Conservation (phyloP, 805 yeast genomes). For the Candida rishiriensis region DNA sequence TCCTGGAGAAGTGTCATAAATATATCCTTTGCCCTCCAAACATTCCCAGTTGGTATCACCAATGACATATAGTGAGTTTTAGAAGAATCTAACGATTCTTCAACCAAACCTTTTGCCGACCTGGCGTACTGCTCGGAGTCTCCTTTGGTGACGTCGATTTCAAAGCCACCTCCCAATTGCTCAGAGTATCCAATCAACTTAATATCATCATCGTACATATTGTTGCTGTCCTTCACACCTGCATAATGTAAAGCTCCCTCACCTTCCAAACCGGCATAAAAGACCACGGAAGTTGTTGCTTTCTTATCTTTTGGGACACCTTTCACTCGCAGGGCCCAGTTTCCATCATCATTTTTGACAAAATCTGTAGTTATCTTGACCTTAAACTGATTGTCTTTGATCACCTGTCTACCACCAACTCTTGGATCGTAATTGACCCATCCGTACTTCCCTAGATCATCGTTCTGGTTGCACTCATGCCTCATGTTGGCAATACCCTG, state of each 20-base stretch:
- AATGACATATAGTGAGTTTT: slow-evolving; percentile 64
- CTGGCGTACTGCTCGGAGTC: slow-evolving; percentile 40
- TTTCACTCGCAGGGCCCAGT: slow-evolving; percentile 75
- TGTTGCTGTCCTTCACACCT: slow-evolving; percentile 27
- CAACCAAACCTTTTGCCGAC: slow-evolving; percentile 19
- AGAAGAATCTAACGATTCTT: slow-evolving; percentile 50
- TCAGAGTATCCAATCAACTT: slow-evolving; percentile 49
- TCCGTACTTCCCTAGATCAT: slow-evolving; percentile 67
- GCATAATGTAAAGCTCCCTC: slow-evolving; percentile 41
- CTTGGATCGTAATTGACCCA: slow-evolving; percentile 91
- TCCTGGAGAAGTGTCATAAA: slow-evolving; percentile 68
- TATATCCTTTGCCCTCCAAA: slow-evolving; percentile 78
- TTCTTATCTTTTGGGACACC: slow-evolving; percentile 56
- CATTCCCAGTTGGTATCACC: slow-evolving; percentile 62
- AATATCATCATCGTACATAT: slow-evolving; percentile 34
- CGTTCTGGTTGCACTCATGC: slow-evolving; percentile 71
- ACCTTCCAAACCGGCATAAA: slow-evolving; percentile 77
- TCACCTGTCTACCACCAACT: slow-evolving; percentile 74
- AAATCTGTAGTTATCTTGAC: slow-evolving; percentile 66
- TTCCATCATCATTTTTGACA: slow-evolving; percentile 68
- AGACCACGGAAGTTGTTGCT: slow-evolving; percentile 59
- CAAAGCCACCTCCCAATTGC: slow-evolving; percentile 63
- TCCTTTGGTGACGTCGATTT: slow-evolving; percentile 54
- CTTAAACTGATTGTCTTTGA: slow-evolving; percentile 62
- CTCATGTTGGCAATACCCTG: slow-evolving; percentile 53